These are phyloP conservation scores for Solanum ossicruentum DNA, from an alignment of 257 asterid species.

Conservation along the genomic window DNA sequence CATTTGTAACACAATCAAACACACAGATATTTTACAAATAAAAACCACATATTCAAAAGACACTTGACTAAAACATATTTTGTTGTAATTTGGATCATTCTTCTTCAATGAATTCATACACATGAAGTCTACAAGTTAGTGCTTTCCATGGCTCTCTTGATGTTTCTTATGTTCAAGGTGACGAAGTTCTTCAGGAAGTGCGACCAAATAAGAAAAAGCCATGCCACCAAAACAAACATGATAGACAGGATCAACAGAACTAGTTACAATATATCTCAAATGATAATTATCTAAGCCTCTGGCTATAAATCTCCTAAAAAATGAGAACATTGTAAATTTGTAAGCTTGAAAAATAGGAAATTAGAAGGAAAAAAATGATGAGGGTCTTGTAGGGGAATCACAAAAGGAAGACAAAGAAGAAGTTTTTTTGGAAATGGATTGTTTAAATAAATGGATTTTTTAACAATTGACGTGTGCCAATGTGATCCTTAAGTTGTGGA, in stretches of 20 bases:
- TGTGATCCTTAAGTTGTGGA: not conserved
- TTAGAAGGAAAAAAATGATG: not conserved
- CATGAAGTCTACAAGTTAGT: not conserved
- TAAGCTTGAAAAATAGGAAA: not conserved
- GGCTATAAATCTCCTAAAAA: not conserved
- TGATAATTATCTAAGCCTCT: not conserved
- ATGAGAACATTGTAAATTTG: not conserved
- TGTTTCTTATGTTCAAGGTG: not conserved
- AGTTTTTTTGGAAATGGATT: not conserved
- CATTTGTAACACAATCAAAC: not conserved
- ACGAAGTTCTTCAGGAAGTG: not conserved
- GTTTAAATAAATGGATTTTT: not conserved
- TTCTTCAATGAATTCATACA: not conserved
- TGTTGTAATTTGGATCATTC: not conserved
- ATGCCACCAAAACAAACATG: slow-evolving; percentile 1
- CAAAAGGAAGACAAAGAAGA: not conserved
- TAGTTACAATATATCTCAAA: not conserved
- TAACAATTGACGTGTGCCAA: not conserved
- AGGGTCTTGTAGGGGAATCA: not conserved
- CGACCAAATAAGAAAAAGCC: not conserved
- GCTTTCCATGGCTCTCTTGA: not conserved
- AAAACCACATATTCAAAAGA: not conserved
- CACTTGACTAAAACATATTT: not conserved
- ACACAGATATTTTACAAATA: not conserved
- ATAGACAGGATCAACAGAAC: not conserved